A percentile compares a stretch with the other conserved stretches of the same genome.
phyloP scores from a whole-genome alignment of 495 filamentous ascomycete genomes.

The Penicillium desertorum region DNA sequence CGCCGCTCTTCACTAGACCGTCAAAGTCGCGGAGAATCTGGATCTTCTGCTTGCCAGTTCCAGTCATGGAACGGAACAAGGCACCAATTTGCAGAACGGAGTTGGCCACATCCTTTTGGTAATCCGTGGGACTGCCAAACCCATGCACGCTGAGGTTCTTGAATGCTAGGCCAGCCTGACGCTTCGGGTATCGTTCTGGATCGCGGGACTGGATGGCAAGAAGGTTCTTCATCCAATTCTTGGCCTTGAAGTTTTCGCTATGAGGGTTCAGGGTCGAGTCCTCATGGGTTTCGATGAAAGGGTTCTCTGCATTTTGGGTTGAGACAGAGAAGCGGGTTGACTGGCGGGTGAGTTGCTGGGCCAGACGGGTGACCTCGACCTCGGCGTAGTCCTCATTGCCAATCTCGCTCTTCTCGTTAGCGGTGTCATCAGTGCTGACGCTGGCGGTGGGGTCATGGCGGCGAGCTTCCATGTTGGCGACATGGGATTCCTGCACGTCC shows the following conservation, averaged over 20 bases:
- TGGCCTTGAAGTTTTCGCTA: constrained; percentile 49
- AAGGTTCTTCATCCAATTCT: constrained; percentile 54
- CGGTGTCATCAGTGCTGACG: constrained; percentile 36
- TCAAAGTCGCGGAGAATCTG: constrained; percentile 72
- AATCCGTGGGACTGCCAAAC: constrained; percentile 73
- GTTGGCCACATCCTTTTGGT: constrained; percentile 78
- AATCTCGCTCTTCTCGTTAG: constrained; percentile 22
- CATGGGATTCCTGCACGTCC: constrained; percentile 12
- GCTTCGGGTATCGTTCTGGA: constrained; percentile 45
- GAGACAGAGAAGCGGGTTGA: constrained; percentile 40
- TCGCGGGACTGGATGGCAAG: constrained; percentile 49
- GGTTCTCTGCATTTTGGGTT: constrained; percentile 39
- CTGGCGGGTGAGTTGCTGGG: constrained; percentile 48
- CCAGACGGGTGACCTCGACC: constrained; percentile 44
- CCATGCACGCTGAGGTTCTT: constrained; percentile 74
- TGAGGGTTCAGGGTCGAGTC: constrained; percentile 49
- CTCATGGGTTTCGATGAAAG: constrained; percentile 42
- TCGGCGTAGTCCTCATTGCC: constrained; percentile 37
- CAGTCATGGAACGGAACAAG: constrained; percentile 43
- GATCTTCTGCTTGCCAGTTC: constrained; percentile 56
- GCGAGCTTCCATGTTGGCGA: constrained; percentile 16
- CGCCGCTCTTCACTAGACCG: constrained; percentile 69
- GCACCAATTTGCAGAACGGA: constrained; percentile 57
- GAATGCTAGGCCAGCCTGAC: constrained; percentile 49
- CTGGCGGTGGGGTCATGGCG: constrained; percentile 25